Conservation (phyloP, 352 stramenopile species). For the Aphanomyces astaci region DNA sequence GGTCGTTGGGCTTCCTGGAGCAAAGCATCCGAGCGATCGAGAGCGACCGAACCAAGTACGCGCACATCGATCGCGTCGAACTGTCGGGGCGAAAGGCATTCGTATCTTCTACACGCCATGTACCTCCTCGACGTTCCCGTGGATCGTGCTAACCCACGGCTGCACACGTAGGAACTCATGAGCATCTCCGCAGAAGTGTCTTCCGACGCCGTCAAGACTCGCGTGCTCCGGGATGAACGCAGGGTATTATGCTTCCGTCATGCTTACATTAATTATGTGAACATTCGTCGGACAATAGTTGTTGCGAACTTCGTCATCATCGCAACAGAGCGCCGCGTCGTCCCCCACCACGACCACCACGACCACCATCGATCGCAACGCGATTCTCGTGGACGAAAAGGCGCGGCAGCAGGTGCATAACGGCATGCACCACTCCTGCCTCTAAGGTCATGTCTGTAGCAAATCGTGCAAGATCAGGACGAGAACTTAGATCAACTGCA, state of each 20-base stretch:
- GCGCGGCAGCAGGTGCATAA: slow-evolving; percentile 41
- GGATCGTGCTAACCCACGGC: neutral
- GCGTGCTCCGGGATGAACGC: slow-evolving; percentile 52
- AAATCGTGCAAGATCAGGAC: slow-evolving; percentile 68
- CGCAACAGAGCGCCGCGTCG: neutral
- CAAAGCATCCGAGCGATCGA: slow-evolving; percentile 79
- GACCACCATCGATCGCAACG: slow-evolving; percentile 11
- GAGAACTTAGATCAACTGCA: slow-evolving; percentile 47
- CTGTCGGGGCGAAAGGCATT: slow-evolving; percentile 62
- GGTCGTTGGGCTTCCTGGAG: slow-evolving; percentile 73
- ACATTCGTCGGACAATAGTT: slow-evolving; percentile 18
- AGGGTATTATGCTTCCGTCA: slow-evolving; percentile 56
- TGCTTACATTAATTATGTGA: too few species aligned
- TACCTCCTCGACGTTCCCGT: slow-evolving; percentile 5
- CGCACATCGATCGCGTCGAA: slow-evolving; percentile 71
- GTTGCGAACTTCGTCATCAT: neutral
- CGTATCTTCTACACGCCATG: slow-evolving; percentile 44
- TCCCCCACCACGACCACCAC: neutral
- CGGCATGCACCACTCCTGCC: neutral
- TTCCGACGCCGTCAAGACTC: slow-evolving; percentile 46
- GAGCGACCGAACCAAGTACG: slow-evolving; percentile 67
- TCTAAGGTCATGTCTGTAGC: slow-evolving; percentile 26
- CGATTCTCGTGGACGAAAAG: slow-evolving; percentile 43
- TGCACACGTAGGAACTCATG: slow-evolving; percentile 41
- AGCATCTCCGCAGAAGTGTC: slow-evolving; percentile 47